Evolutionary conservation across 164 flowering plant genomes (phyloP).

Genomic region (grape (Vitis vinifera)): ASM3070453v1 NC_081817.1:29436501-29437000

Average conservation of each 20-base stretch:
- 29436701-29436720: background rate
- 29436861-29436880: background rate
- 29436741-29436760: background rate
- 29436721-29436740: background rate
- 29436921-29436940: no score
- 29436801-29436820: background rate
- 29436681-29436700: background rate
- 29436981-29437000: constrained; percentile 1
- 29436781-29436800: background rate
- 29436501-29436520: no score
- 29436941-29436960: no score
- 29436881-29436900: background rate
- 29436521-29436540: no score
- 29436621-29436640: background rate
- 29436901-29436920: no score
- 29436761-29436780: background rate
- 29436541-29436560: no score
- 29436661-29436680: background rate
- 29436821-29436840: background rate
- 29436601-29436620: background rate
- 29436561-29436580: no score
- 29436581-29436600: no score
- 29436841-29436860: background rate
- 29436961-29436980: background rate
- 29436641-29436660: background rate